phyloP scores from a whole-genome alignment of 192 early-diverging fungal genomes.

The Backusella mclennaniae region DNA sequence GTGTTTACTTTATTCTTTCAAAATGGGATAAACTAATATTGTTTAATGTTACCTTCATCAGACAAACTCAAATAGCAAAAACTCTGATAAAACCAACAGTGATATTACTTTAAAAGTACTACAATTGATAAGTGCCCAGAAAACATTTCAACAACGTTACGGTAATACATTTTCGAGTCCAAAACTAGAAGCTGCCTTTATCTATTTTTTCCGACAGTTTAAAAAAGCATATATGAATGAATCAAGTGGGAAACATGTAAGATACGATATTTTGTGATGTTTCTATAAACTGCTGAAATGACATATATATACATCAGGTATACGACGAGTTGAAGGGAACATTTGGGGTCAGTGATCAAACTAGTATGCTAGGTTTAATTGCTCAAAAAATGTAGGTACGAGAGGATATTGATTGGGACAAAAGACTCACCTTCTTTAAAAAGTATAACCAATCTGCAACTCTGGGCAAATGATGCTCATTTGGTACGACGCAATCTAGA shows the following conservation, averaged over 20 bases:
- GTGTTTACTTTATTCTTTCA: not conserved
- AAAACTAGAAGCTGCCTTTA: slow-evolving; percentile 70
- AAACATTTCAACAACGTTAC: slow-evolving; percentile 49
- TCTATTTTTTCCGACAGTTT: slow-evolving; percentile 74
- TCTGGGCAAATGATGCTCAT: slow-evolving; percentile 51
- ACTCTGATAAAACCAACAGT: slow-evolving; percentile 74
- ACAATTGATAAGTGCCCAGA: slow-evolving; percentile 65
- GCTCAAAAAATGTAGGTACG: slow-evolving; percentile 57
- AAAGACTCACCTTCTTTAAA: slow-evolving; percentile 18
- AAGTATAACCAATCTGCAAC: slow-evolving; percentile 60
- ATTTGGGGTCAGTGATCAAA: slow-evolving; percentile 64
- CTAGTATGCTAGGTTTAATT: slow-evolving; percentile 56
- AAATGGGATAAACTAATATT: not conserved
- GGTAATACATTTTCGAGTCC: slow-evolving; percentile 47
- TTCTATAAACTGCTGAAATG: not conserved
- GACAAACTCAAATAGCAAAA: slow-evolving; percentile 68
- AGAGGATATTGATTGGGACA: not conserved
- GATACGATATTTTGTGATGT: not conserved
- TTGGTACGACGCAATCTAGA: slow-evolving; percentile 62
- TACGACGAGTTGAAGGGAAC: slow-evolving; percentile 59
- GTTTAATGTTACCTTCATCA: slow-evolving; percentile 19
- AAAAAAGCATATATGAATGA: slow-evolving; percentile 81
- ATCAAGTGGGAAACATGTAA: slow-evolving; percentile 34
- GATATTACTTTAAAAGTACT: slow-evolving; percentile 64
- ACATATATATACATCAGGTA: slow-evolving; percentile 36